A percentile compares a stretch with the other conserved stretches of the same genome.
phyloP scores from a whole-genome alignment of 164 flowering plant species.

The Berberis vulgaris region DNA sequence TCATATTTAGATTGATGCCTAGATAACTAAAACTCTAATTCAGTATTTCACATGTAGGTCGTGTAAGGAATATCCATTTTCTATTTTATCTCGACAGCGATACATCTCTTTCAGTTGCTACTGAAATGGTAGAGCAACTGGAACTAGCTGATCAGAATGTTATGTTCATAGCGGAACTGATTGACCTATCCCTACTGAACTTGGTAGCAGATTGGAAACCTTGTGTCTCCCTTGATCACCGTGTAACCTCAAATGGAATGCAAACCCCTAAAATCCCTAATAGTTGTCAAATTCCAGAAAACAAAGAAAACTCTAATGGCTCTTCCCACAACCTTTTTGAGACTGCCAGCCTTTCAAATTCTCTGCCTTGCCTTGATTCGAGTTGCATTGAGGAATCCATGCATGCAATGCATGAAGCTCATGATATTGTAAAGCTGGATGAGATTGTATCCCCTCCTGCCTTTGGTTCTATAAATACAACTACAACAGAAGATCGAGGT shows the following conservation, averaged over 20 bases:
- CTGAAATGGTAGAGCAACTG: conserved; percentile 86
- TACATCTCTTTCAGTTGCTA: conserved; percentile 64
- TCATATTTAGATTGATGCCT: background rate
- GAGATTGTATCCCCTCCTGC: conserved; percentile 15
- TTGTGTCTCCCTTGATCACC: conserved; percentile 21
- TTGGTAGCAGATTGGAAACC: conserved; percentile 62
- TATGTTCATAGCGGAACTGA: conserved; percentile 64
- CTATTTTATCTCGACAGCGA: conserved; percentile 59
- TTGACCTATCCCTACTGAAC: conserved; percentile 47
- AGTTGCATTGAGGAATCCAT: conserved; percentile 12
- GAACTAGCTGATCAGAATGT: conserved; percentile 66
- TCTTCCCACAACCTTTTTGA: conserved; percentile 14
- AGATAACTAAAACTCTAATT: background rate
- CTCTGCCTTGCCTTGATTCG: conserved; percentile 10
- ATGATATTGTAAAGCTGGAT: conserved; percentile 5
- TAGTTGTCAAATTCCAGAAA: conserved; percentile 7
- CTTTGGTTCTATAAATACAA: conserved; percentile 9
- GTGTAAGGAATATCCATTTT: conserved; percentile 58
- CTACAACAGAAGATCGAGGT: conserved; percentile 9
- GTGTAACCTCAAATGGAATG: conserved; percentile 17
- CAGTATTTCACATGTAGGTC: conserved; percentile 36
- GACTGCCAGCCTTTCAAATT: conserved; percentile 12
- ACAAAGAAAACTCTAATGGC: conserved; percentile 11
- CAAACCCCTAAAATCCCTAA: conserved; percentile 6
- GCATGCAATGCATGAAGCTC: background rate